Evolutionary conservation across 257 asterid species (phyloP).

Genomic region (Penstemon barbatus): DNA sequence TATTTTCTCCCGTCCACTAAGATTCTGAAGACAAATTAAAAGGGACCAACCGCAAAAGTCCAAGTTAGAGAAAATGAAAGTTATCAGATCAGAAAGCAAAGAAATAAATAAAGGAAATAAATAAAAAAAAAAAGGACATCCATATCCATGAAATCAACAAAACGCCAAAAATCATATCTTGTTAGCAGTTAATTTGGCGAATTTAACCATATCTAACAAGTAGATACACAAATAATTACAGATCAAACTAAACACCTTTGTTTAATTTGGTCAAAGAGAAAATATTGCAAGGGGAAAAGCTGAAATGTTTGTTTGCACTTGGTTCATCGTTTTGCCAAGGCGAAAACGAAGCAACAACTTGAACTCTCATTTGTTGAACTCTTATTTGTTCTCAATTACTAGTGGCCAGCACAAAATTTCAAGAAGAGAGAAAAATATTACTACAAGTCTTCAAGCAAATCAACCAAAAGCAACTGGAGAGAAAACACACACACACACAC

Average conservation of each 20-base stretch:
- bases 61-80: slow-evolving; percentile 43
- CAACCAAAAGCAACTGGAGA: slow-evolving; percentile 24
- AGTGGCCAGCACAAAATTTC: slow-evolving; percentile 34
- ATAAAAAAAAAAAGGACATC: slow-evolving; percentile 19
- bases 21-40: slow-evolving; percentile 64
- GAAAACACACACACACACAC: not conserved
- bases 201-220: slow-evolving; percentile 23
- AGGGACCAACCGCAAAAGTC: slow-evolving; percentile 50
- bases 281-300: slow-evolving; percentile 23
- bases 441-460: not conserved
- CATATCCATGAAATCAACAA: slow-evolving; percentile 39
- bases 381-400: slow-evolving; percentile 27
- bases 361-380: slow-evolving; percentile 9
- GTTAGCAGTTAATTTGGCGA: slow-evolving; percentile 19
- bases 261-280: slow-evolving; percentile 31
- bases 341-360: slow-evolving; percentile 22
- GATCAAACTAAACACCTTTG: not conserved
- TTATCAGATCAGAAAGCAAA: slow-evolving; percentile 32
- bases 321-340: slow-evolving; percentile 30
- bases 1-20: slow-evolving; percentile 25
- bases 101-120: not conserved
- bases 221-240: slow-evolving; percentile 20
- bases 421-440: slow-evolving; percentile 25
- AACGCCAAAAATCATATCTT: slow-evolving; percentile 36
- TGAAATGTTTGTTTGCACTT: slow-evolving; percentile 33